These are phyloP conservation scores for Hypsizygus marmoreus DNA, from an alignment of 768 basidiomycete species.

Conservation along the genomic window DNA sequence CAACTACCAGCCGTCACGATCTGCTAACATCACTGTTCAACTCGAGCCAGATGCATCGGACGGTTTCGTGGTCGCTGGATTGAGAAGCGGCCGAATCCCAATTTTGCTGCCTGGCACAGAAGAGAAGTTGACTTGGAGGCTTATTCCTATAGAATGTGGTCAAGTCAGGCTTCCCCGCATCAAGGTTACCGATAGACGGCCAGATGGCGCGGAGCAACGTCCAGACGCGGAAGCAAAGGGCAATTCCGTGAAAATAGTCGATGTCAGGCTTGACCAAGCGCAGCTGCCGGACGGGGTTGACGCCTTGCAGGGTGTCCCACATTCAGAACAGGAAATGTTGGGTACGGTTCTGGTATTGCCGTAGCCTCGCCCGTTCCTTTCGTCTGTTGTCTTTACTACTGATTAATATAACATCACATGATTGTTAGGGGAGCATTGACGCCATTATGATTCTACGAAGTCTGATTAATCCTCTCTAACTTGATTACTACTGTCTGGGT, in stretches of 20 bases:
- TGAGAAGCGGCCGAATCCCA: constrained; percentile 66
- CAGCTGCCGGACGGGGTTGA: constrained; percentile 11
- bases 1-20: constrained; percentile 62
- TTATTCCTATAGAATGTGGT: constrained; percentile 78
- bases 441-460: no score
- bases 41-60: constrained; percentile 71
- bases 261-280: constrained; percentile 48
- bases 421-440: constrained; percentile 1
- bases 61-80: constrained; percentile 81
- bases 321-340: constrained; percentile 17
- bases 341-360: constrained; percentile 39
- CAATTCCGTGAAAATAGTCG: constrained; percentile 55
- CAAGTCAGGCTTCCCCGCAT: constrained; percentile 62
- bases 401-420: no score
- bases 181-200: constrained; percentile 56
- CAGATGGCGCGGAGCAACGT: constrained; percentile 26
- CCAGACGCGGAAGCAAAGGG: constrained; percentile 38
- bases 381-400: neutral
- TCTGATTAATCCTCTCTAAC: no score
- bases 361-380: constrained; percentile 2
- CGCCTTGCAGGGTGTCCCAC: constrained; percentile 13
- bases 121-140: constrained; percentile 62
- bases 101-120: constrained; percentile 75
- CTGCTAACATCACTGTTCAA: constrained; percentile 70
- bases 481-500: no score